Evolutionary conservation across 1,284 basidiomycete species (phyloP).

Genomic region (Athelia psychrophila): DNA sequence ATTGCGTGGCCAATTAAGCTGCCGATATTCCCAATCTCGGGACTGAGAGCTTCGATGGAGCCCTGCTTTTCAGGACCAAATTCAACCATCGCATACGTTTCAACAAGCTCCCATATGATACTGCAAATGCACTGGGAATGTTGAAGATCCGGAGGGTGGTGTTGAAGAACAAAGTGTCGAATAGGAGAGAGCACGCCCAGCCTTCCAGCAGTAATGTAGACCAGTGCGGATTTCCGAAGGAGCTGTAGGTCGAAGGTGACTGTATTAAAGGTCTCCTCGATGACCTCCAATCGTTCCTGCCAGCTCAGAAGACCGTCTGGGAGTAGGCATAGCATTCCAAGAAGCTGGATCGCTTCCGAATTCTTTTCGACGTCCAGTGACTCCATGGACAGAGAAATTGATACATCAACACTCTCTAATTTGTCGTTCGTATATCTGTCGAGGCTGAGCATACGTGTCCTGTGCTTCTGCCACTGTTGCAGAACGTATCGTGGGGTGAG

Average conservation of each 20-base stretch:
- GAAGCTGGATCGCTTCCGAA: background rate
- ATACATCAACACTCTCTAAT: background rate
- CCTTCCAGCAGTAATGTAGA: background rate
- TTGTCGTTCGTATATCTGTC: background rate
- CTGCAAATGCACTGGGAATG: background rate
- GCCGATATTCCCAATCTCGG: background rate
- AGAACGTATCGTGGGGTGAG: background rate
- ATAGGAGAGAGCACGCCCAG: background rate
- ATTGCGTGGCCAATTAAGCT: background rate
- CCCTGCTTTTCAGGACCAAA: background rate
- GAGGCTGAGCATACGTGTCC: background rate
- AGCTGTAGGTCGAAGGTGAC: background rate
- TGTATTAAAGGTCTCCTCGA: background rate
- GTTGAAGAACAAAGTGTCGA: background rate
- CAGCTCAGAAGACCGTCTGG: background rate
- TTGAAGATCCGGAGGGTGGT: background rate
- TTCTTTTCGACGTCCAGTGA: background rate
- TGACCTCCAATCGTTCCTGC: background rate
- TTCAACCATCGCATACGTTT: background rate
- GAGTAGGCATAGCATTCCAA: background rate
- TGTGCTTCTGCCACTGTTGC: background rate
- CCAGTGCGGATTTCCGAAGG: background rate
- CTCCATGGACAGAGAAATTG: background rate
- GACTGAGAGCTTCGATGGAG: background rate
- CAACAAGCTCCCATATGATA: background rate